phyloP scores from a whole-genome alignment of 1,139 yeast species.

The Suhomyces panamericanus region DNA sequence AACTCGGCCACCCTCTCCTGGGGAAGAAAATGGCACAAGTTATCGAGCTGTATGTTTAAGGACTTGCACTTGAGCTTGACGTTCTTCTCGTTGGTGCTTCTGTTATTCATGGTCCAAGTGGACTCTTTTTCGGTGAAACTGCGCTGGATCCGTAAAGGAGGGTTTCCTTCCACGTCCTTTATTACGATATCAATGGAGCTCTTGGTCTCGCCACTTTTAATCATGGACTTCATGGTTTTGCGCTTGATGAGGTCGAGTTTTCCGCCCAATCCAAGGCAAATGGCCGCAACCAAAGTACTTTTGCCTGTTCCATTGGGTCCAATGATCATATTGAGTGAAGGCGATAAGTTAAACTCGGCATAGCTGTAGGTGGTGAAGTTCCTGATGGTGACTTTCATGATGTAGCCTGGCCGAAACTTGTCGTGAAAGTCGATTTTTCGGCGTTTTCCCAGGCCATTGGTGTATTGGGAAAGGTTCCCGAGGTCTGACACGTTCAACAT shows the following conservation, averaged over 20 bases:
- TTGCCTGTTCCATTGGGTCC: constrained; percentile 99
- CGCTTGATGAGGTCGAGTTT: constrained; percentile 78
- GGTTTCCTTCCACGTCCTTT: constrained; percentile 40
- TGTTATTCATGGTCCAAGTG: constrained; percentile 60
- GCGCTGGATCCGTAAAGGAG: constrained; percentile 37
- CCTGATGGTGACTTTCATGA: constrained; percentile 61
- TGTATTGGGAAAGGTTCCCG: constrained; percentile 10
- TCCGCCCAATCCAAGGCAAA: constrained; percentile 88
- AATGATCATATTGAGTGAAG: constrained; percentile 85
- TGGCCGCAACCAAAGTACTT: constrained; percentile 89
- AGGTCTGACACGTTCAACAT: constrained; percentile 9
- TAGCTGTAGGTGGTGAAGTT: constrained; percentile 83
- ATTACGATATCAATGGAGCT: constrained; percentile 68
- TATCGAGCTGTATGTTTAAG: constrained; percentile 82
- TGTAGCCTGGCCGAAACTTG: constrained; percentile 57
- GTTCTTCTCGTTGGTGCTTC: constrained; percentile 40
- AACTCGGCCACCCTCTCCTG: constrained; percentile 95
- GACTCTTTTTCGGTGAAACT: constrained; percentile 47
- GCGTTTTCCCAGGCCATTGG: constrained; percentile 6
- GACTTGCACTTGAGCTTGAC: constrained; percentile 48
- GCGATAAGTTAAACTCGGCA: constrained; percentile 79
- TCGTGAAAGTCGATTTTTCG: constrained; percentile 6
- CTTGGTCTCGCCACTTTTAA: constrained; percentile 65
- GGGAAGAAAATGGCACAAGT: constrained; percentile 90
- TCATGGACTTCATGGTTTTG: constrained; percentile 69